Evolutionary conservation across 352 stramenopile species (phyloP).

Genomic region (Albugo laibachii): DNA sequence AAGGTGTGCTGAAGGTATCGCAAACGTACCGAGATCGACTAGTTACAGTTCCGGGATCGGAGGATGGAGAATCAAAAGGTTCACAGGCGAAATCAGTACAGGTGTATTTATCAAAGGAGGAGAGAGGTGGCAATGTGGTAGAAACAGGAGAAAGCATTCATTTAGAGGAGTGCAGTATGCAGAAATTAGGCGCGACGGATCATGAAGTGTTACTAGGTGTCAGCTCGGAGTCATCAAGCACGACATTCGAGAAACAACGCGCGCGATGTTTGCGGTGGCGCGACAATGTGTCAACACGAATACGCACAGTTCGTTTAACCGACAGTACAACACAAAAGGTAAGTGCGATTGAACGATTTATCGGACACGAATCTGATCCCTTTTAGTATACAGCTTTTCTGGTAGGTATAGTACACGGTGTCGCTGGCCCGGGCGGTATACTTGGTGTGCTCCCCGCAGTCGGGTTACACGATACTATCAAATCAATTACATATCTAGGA

Average conservation of each 20-base stretch:
- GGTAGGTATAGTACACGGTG: constrained; percentile 80
- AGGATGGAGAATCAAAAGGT: too few species aligned
- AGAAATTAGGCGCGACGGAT: too few species aligned
- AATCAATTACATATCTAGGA: constrained; percentile 72
- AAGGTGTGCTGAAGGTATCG: constrained; percentile 27
- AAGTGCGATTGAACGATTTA: not conserved
- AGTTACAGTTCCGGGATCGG: too few species aligned
- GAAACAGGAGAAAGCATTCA: not conserved
- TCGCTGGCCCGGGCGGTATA: constrained; percentile 59
- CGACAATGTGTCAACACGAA: constrained; percentile 32
- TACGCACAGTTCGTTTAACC: constrained; percentile 15
- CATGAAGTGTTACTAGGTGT: too few species aligned
- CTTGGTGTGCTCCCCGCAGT: constrained; percentile 81
- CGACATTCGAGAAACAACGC: constrained; percentile 2
- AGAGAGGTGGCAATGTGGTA: not conserved
- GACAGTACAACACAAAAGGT: constrained; percentile 37
- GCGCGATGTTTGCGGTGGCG: constrained; percentile 17
- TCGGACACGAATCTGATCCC: constrained; percentile 1
- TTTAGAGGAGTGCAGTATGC: not conserved
- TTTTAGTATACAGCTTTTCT: constrained; percentile 50
- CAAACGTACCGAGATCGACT: too few species aligned
- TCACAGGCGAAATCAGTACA: too few species aligned
- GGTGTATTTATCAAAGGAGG: not conserved
- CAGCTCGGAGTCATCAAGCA: too few species aligned
- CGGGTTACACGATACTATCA: constrained; percentile 57